Percentiles rank a stretch among this genome's conserved stretches.
Evolutionary conservation across 2,329 filamentous ascomycete species (phyloP).

Genomic region (Podosphaera xanthii): DNA sequence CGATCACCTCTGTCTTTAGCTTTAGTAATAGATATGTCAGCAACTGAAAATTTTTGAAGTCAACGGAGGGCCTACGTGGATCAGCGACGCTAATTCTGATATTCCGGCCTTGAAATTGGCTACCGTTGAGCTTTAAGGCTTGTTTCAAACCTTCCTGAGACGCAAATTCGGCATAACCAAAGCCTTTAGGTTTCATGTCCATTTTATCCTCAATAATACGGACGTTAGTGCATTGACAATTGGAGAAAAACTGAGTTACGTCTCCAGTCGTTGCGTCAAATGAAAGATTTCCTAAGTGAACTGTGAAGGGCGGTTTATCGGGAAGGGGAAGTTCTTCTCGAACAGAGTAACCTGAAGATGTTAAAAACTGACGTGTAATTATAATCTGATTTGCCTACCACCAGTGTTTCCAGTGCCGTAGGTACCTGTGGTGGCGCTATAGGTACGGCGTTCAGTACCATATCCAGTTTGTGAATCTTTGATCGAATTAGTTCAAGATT

Average conservation of each 20-base stretch:
- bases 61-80: slow-evolving; percentile 48
- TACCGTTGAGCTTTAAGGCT: slow-evolving; percentile 63
- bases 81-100: slow-evolving; percentile 92
- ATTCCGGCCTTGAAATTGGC: slow-evolving; percentile 65
- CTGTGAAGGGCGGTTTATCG: slow-evolving; percentile 81
- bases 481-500: too few relatives aligned
- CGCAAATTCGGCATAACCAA: slow-evolving; percentile 90
- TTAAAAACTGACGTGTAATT: slow-evolving; percentile 1
- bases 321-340: slow-evolving; percentile 72
- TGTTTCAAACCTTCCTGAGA: slow-evolving; percentile 76
- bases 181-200: slow-evolving; percentile 85
- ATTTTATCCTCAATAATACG: slow-evolving; percentile 94
- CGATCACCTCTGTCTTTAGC: slow-evolving; percentile 53
- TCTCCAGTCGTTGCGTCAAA: slow-evolving; percentile 77
- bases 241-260: slow-evolving; percentile 66
- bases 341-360: slow-evolving; percentile 27
- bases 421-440: slow-evolving; percentile 14
- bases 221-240: slow-evolving; percentile 70
- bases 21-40: slow-evolving; percentile 18
- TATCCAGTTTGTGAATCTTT: slow-evolving; percentile 17
- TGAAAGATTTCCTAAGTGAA: slow-evolving; percentile 86
- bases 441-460: slow-evolving; percentile 14
- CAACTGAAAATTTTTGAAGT: slow-evolving; percentile 14
- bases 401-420: slow-evolving; percentile 13
- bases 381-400: slow-evolving; percentile 10